Conservation (phyloP, 2,329 filamentous ascomycete genomes). For the Colletotrichum plurivorum region DNA sequence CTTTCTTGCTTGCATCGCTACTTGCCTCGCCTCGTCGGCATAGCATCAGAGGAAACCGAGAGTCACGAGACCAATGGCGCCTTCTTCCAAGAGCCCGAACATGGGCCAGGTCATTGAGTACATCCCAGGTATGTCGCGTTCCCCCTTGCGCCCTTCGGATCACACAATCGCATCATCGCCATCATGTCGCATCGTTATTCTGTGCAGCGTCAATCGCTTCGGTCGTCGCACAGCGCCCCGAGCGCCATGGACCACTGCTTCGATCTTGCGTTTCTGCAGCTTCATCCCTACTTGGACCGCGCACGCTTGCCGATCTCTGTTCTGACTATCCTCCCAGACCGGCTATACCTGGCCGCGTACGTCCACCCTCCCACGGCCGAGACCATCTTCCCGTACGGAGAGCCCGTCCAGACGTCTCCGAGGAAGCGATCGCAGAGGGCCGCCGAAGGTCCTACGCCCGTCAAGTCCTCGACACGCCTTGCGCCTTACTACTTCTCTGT, state of each 20-base stretch:
- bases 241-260: constrained; percentile 4
- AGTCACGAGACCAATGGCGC: constrained; percentile 59
- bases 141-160: constrained; percentile 13
- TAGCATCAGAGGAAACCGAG: constrained; percentile 20
- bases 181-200: constrained; percentile 52
- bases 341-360: constrained; percentile 95
- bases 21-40: constrained; percentile 1
- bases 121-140: constrained; percentile 81
- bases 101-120: constrained; percentile 96
- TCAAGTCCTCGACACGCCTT: constrained; percentile 55
- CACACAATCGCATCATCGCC: constrained; percentile 18
- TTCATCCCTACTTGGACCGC: constrained; percentile 41
- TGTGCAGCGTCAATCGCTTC: constrained; percentile 26
- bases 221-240: constrained; percentile 18
- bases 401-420: constrained; percentile 57
- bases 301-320: constrained; percentile 45
- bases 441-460: constrained; percentile 63
- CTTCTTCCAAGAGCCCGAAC: constrained; percentile 68
- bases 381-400: constrained; percentile 88
- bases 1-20: constrained; percentile 20
- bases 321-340: constrained; percentile 74
- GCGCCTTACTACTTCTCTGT: constrained; percentile 95
- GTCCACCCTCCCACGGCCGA: constrained; percentile 83
- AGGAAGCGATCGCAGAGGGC: constrained; percentile 67
- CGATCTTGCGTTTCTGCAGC: constrained; percentile 9